phyloP scores from a whole-genome alignment of 345 rosid genomes.

The Eucalyptus melliodora region DNA sequence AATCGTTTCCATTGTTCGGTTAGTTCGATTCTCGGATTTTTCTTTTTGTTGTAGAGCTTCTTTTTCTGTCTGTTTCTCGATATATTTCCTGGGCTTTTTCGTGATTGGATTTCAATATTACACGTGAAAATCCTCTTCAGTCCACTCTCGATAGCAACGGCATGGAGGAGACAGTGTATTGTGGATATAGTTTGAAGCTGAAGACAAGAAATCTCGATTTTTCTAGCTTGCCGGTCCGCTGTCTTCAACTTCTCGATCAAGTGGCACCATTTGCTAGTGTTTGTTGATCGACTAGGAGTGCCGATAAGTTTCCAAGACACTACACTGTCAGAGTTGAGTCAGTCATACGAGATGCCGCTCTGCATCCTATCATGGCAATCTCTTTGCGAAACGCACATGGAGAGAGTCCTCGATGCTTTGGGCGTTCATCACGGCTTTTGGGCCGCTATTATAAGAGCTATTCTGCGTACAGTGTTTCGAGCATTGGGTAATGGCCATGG shows the following conservation, averaged over 20 bases:
- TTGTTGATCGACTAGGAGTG: neutral
- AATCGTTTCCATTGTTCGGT: too few species aligned
- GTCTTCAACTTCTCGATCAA: neutral
- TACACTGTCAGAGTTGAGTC: neutral
- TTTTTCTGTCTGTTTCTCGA: neutral
- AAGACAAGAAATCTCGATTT: neutral
- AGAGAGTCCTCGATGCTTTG: neutral
- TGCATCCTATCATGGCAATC: neutral
- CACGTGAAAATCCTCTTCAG: neutral
- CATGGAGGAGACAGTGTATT: neutral
- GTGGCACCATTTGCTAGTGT: neutral
- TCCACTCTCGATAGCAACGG: neutral
- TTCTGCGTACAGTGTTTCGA: neutral
- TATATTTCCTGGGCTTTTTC: neutral
- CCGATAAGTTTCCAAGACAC: neutral
- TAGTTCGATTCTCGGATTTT: too few species aligned
- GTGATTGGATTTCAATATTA: neutral
- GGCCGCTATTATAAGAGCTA: neutral
- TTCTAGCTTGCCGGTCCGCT: neutral
- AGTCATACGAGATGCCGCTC: neutral
- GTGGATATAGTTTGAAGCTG: neutral
- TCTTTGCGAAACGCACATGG: neutral
- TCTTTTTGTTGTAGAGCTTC: neutral
- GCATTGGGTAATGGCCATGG: neutral
- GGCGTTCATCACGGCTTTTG: neutral